Evolutionary conservation across 129 eudicot species (phyloP), one percentile per base, ranked within the genome.

Genomic region (Centaurea solstitialis): DNA sequence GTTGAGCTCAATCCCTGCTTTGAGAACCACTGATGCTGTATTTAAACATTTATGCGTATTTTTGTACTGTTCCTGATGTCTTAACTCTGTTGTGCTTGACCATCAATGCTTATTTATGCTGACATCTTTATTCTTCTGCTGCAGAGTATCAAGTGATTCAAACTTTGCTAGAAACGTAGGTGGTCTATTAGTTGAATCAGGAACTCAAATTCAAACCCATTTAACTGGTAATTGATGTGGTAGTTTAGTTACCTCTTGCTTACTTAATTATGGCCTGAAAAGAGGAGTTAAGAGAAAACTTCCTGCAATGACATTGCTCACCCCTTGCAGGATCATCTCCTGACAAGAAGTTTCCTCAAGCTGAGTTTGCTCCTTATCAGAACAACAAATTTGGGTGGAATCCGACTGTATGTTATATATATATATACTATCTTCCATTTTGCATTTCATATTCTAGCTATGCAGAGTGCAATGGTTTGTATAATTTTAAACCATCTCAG

Each of bases 261-360:
- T 73, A 47, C 61, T 43, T 73, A 22, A 21, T 50, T 50, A 26
- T 61, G 78, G 18, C 40, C 64, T 80, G 24, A 61, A 17, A 71
- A 68, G 83, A 47, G 45, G 68, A 50, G 1, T 39, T 83, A 9
- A 33, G 28, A 73, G 76, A 43, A 76, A 30, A 45, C 13, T 41
- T 39, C 53, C 53, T 12, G 72, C 47, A 43, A 24, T 82, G 38
- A 65, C 76, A 41, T 78, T 77, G 61, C 45, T 41, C 23, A 72
- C 35, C 38, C 24, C 61, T 64, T 90, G 74, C 90, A 96, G 99
- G 94, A 76, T 85, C 75, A 70, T 96, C 99, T 76, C 98, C 98
- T 39, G 99, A 92, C 83, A 88, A 79, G 61, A 93, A 91, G 73
- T 96, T 96, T 86, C 99, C 99, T 21, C 97, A 88, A 80, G 91